Percentiles rank a stretch among this genome's conserved stretches.
phyloP scores from a whole-genome alignment of 441 rosid species.

The Omphalea diandra region DNA sequence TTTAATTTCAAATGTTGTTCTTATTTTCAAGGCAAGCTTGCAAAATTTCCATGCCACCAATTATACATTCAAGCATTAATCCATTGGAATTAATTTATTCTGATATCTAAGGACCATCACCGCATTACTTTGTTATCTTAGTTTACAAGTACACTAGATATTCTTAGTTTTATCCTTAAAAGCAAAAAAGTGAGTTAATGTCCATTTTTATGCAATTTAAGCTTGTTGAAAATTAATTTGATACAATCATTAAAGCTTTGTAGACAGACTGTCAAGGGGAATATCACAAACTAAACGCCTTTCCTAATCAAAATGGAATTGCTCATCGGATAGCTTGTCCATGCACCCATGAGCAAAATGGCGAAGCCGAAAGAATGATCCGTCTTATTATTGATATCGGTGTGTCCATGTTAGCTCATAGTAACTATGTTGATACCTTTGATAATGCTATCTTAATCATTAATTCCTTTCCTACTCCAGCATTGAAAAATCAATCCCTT shows the following conservation, averaged over 20 bases:
- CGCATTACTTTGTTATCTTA: background rate
- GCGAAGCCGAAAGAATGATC: background rate
- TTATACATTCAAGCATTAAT: background rate
- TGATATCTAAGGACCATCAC: background rate
- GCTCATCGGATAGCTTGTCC: background rate
- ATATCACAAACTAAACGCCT: too few species aligned
- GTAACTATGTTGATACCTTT: background rate
- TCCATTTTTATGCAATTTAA: too few species aligned
- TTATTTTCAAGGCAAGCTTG: background rate
- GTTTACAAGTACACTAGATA: too few species aligned
- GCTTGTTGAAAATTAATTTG: background rate
- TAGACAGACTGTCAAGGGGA: background rate
- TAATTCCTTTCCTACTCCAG: background rate
- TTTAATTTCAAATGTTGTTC: background rate
- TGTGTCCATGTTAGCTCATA: background rate
- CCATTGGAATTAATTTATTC: background rate
- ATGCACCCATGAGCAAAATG: background rate
- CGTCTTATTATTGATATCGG: background rate
- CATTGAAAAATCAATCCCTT: background rate
- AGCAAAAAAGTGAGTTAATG: too few species aligned
- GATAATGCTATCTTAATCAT: background rate
- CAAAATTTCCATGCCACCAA: background rate
- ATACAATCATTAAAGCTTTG: too few species aligned
- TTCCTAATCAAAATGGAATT: background rate
- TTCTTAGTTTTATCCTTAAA: too few species aligned